Base-by-base conservation (phyloP, 768 basidiomycete species). In the Lactarius vividus region DNA sequence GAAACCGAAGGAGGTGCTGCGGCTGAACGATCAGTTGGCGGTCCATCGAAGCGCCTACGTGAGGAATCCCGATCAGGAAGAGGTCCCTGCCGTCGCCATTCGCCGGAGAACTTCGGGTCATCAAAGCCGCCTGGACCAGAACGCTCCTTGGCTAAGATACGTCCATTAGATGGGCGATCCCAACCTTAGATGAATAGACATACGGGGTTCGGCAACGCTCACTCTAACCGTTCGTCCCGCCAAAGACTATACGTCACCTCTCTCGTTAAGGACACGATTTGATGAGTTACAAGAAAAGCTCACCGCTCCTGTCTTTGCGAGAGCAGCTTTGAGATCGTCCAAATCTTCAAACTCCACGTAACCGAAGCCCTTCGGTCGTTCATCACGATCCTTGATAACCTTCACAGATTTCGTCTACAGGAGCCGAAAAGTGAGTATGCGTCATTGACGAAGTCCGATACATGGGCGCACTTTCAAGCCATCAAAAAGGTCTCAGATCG, bases 331-430 rank as follows among this genome's bases (percentile, higher is more conserved):
- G 59, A 98, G 79, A 56, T 86, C 88, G 23, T 96, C 93, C 64
- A 94, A 73, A 60, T 88, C 89, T n/a, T 82, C 84, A 73, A 98
- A 98, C 75, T 99, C 97, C 65, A 98, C 87, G 75, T 99, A 98
- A 39, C 96, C 97, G 78, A 98, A 98, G 0, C 97, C 97, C 77
- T 98, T 98, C 23, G 96, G 93, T 75, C 94, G 94, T 57, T 96
- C 95, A 61, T 96, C 95, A 65, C 86, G 84, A 71, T 96, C 96
- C 74, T 84, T 89, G 77, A 98, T 96, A 67, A 98, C 91, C 80
- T 98, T 96, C 69, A 94, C 84, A 23, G 88, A 88, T 74, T 91
- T 91, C 68, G 88, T 83, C 91, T 93, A 72, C 26, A 56, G 2
- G n/a, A 13, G 13, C 31, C 13, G 64, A 29, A 55, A 39, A 23